phyloP scores from a whole-genome alignment of 805 yeast species.

The Candida golubevii region DNA sequence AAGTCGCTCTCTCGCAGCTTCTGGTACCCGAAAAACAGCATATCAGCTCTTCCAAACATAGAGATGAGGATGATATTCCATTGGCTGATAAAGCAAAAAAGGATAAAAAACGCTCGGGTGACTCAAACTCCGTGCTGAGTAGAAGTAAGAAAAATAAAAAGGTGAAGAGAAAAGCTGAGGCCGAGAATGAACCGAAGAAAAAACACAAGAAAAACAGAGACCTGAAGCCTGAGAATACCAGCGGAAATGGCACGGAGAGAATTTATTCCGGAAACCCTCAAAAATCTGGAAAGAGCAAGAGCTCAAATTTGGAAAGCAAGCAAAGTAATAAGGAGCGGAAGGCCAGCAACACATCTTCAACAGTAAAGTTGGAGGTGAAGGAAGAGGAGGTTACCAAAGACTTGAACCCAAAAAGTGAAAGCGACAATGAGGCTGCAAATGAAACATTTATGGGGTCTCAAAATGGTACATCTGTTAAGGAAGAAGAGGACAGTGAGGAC shows the following conservation, averaged over 20 bases:
- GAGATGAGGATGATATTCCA: slow-evolving; percentile 3
- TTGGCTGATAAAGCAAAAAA: slow-evolving; percentile 3
- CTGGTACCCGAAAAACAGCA: not conserved
- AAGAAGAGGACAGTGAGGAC: slow-evolving; percentile 44
- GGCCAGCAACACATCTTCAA: not conserved
- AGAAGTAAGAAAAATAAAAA: slow-evolving; percentile 2
- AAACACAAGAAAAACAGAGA: slow-evolving; percentile 1
- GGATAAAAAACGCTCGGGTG: not conserved
- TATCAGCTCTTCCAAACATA: not conserved
- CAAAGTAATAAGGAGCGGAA: no score
- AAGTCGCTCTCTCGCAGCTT: slow-evolving; percentile 16
- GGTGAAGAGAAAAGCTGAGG: not conserved
- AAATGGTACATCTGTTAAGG: slow-evolving; percentile 37
- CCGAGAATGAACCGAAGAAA: slow-evolving; percentile 2
- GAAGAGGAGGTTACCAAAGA: slow-evolving; percentile 12
- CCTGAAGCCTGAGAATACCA: not conserved
- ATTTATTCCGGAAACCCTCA: not conserved
- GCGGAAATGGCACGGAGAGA: no score
- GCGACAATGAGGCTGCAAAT: slow-evolving; percentile 11
- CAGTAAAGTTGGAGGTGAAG: not conserved
- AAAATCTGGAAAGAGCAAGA: not conserved
- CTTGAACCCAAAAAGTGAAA: slow-evolving; percentile 6
- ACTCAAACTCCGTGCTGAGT: not conserved
- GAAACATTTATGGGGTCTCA: slow-evolving; percentile 1
- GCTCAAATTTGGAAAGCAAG: not conserved